A percentile compares a stretch with the other conserved stretches of the same genome.
phyloP scores from a whole-genome alignment of 129 eudicot species.

The Calendula officinalis region DNA sequence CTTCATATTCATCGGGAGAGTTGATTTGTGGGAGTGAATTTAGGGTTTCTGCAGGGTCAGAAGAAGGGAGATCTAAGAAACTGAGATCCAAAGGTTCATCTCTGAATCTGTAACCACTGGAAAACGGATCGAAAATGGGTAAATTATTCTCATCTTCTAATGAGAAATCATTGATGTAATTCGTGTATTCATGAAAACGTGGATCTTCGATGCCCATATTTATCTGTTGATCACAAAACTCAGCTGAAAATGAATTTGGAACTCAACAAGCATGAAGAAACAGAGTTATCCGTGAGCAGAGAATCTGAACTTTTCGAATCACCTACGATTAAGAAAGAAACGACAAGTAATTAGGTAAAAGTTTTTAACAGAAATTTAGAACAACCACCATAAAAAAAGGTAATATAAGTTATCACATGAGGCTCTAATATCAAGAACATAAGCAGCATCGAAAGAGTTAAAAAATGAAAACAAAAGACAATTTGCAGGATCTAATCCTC shows the following conservation, averaged over 20 bases:
- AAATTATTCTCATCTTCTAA: constrained; percentile 36
- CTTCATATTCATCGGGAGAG: constrained; percentile 62
- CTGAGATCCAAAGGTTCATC: constrained; percentile 50
- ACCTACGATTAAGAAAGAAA: constrained; percentile 23
- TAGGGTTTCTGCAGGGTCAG: constrained; percentile 15
- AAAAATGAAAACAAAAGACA: not conserved
- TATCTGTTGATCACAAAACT: not conserved
- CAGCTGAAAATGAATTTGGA: not conserved
- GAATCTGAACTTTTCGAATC: constrained; percentile 13
- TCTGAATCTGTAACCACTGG: constrained; percentile 39
- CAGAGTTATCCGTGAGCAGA: constrained; percentile 3
- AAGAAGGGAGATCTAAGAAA: constrained; percentile 39
- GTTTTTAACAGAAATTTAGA: constrained; percentile 17
- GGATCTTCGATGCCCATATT: not conserved
- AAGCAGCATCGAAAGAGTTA: constrained; percentile 4
- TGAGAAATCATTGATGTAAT: constrained; percentile 30
- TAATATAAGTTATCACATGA: constrained; percentile 20
- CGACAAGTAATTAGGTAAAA: constrained; percentile 26
- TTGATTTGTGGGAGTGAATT: constrained; percentile 29
- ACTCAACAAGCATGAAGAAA: not conserved
- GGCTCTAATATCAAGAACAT: constrained; percentile 29
- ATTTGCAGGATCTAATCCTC: constrained; percentile 12
- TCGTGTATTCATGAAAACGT: not conserved
- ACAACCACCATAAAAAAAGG: constrained; percentile 6
- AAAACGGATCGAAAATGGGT: constrained; percentile 38